Evolutionary conservation across 1,284 basidiomycete genomes (phyloP), one percentile per base, ranked within the genome.

Genomic region (Ustilago esculenta): DNA sequence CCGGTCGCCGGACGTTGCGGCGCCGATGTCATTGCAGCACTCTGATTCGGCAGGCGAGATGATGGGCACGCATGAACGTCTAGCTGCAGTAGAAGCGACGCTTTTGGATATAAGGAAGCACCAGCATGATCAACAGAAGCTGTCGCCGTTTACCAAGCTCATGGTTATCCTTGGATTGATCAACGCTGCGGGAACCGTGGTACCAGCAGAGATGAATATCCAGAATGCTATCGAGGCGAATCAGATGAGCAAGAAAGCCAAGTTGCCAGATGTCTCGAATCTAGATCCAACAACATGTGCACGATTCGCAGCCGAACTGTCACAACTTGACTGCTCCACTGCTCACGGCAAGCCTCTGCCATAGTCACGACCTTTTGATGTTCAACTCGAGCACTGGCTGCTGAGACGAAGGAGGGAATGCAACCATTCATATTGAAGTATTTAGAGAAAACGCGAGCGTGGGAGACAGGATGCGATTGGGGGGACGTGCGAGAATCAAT

Each of bases 181-280:
- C 21, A 54, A 41, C 24, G 58, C 52, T 1, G 42, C 41, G 1
- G 51, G 41, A 1, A 42, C 35, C 11, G 21, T 32, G 1, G 32
- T 32, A 1, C 24, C 41, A 7, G 46, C 58, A 2, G 58, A 50
- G 20, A 34, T 61, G 25, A 44, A 33, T 18, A 29, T 34, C 5
- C 37, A 63, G 15, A 49, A 41, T n/a, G 33, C 52, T 1, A 18
- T 63, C 17, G 47, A 63, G 25, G 50, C 33, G 8, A 34, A 24
- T 7, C 33, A n/a, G 12, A 27, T 4, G 6, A 18, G 9, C 3
- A 18, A 15, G 7, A 23, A 25, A 8, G 11, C 20, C 1, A 17
- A 30, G 12, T 14, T 55, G 45, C 46, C 50, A 10, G 41, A 53
- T 14, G 46, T 54, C 15, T 29, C 14, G 9, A 33, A 40, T 21